These are phyloP conservation scores for Colletotrichum sp. DNA, from an alignment of 2,329 filamentous ascomycete genomes.

Conservation along the genomic window DNA sequence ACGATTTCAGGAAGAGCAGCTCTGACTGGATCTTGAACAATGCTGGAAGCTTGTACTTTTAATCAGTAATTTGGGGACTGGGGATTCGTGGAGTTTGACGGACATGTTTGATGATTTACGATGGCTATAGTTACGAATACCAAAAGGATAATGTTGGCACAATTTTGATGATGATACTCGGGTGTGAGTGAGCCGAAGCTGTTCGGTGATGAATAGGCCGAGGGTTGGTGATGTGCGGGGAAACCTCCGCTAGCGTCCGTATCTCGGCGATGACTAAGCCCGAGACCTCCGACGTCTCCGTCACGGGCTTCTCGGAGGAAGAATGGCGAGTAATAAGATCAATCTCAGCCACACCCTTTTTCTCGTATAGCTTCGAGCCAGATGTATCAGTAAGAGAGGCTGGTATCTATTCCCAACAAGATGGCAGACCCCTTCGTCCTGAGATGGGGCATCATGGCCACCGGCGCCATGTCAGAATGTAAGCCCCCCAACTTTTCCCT, in stretches of 20 bases:
- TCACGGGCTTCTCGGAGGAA: neutral
- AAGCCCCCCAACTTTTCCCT: slow-evolving; percentile 24
- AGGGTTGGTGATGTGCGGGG: neutral
- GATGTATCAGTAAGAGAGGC: neutral
- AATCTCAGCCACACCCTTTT: no score
- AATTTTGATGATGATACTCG: neutral
- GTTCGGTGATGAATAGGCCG: neutral
- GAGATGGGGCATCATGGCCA: slow-evolving; percentile 65
- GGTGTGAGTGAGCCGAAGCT: neutral
- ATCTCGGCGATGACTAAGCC: neutral
- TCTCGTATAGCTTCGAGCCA: no score
- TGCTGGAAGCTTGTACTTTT: neutral
- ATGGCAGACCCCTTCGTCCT: slow-evolving; percentile 53
- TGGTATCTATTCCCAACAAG: slow-evolving; percentile 24
- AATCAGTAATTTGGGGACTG: neutral
- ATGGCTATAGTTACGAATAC: neutral
- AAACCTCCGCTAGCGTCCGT: neutral
- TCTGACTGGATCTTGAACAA: slow-evolving; percentile 27
- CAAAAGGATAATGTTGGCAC: neutral
- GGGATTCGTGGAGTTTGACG: neutral
- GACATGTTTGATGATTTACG: neutral
- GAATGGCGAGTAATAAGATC: no score
- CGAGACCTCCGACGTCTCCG: neutral
- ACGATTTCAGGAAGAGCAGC: slow-evolving; percentile 41
- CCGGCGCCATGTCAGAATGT: slow-evolving; percentile 62